phyloP scores from a whole-genome alignment of 176 grass and related monocot genomes.

The Otatea glauca region DNA sequence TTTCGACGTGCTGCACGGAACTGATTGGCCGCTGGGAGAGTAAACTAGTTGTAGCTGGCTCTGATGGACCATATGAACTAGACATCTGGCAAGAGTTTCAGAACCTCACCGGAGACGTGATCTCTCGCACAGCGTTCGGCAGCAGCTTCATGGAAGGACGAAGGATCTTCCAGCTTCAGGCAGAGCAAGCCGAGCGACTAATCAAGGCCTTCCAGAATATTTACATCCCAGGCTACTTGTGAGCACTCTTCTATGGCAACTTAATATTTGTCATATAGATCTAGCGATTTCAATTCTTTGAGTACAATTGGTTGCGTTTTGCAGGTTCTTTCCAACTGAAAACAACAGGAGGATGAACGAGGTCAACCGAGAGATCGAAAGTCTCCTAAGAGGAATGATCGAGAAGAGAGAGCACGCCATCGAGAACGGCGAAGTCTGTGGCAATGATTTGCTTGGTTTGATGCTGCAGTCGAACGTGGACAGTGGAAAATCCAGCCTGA shows the following conservation, averaged over 20 bases:
- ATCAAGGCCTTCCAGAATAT: conserved; percentile 41
- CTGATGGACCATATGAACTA: conserved; percentile 41
- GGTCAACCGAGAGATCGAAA: conserved; percentile 47
- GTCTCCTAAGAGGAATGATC: conserved; percentile 61
- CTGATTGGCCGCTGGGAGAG: too few species aligned
- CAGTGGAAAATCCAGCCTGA: background rate
- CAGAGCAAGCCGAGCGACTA: conserved; percentile 54
- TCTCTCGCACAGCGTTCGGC: conserved; percentile 75
- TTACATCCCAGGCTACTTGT: conserved; percentile 69
- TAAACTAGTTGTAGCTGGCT: background rate
- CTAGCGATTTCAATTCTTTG: background rate
- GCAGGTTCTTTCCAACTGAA: conserved; percentile 66
- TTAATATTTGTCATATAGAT: background rate
- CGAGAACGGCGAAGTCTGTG: conserved; percentile 29
- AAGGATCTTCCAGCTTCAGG: conserved; percentile 71
- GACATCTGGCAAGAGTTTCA: conserved; percentile 70
- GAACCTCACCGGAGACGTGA: conserved; percentile 72
- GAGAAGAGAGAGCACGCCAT: conserved; percentile 50
- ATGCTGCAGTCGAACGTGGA: conserved; percentile 59
- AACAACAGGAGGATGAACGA: conserved; percentile 57
- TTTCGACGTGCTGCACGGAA: conserved; percentile 51
- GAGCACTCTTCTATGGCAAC: background rate
- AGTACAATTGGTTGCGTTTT: background rate
- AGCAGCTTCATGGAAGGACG: conserved; percentile 73
- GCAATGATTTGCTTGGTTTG: conserved; percentile 68